A percentile compares a stretch with the other conserved stretches of the same genome.
Conservation (phyloP, 2,329 filamentous ascomycete genomes). For the Neocucurbitaria cava region DNA sequence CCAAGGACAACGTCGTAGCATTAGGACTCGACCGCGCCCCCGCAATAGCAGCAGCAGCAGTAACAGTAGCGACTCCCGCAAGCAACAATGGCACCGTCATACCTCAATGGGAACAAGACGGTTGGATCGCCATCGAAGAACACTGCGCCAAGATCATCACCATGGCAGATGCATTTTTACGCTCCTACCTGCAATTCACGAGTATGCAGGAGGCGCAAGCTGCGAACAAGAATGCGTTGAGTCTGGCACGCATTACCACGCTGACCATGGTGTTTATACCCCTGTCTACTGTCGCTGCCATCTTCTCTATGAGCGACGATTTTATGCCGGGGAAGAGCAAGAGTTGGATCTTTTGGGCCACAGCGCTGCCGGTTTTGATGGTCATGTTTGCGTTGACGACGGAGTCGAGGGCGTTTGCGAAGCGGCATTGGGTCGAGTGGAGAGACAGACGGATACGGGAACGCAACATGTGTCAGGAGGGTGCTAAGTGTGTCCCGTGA, state of each 20-base stretch:
- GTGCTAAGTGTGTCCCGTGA: neutral
- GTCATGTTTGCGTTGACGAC: neutral
- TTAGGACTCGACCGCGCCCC: constrained; percentile 4
- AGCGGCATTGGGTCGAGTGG: neutral
- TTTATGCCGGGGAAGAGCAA: constrained; percentile 8
- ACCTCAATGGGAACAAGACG: constrained; percentile 11
- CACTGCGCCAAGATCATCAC: neutral
- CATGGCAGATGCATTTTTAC: constrained; percentile 2
- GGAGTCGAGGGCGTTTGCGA: neutral
- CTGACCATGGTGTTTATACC: constrained; percentile 17
- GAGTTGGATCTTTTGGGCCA: constrained; percentile 11
- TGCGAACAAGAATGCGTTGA: constrained; percentile 6
- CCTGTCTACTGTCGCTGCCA: constrained; percentile 6
- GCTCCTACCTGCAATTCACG: constrained; percentile 7
- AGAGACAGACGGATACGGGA: too few species aligned
- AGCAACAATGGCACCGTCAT: too few species aligned
- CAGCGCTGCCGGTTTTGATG: neutral
- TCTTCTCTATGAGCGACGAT: constrained; percentile 14
- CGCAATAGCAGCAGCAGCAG: too few species aligned
- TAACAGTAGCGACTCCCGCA: too few species aligned
- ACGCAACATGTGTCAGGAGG: neutral
- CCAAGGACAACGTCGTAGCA: constrained; percentile 11
- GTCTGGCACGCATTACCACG: constrained; percentile 4
- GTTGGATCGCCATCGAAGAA: constrained; percentile 9
- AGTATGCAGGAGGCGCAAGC: constrained; percentile 14